Evolutionary conservation across 2,329 filamentous ascomycete species (phyloP).

Genomic region (Hypomyces perniciosus): DNA sequence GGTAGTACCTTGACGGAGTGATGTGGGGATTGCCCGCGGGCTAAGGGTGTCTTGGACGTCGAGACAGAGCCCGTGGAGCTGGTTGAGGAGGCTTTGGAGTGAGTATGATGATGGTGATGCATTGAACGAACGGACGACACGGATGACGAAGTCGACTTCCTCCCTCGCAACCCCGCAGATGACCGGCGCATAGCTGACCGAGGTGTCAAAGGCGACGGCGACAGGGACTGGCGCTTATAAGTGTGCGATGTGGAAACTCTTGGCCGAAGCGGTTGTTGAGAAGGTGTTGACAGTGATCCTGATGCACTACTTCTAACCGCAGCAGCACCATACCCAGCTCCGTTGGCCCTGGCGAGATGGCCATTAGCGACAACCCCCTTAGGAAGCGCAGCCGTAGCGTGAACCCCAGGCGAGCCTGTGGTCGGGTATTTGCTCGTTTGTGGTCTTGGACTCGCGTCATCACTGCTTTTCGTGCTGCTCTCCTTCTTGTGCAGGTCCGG

Average conservation of each 20-base stretch:
- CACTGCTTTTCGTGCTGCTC: constrained; percentile 37
- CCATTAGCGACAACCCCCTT: constrained; percentile 49
- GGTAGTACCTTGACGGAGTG: constrained; percentile 93
- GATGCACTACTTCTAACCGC: constrained; percentile 19
- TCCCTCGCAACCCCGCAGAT: constrained; percentile 75
- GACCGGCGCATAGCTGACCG: constrained; percentile 78
- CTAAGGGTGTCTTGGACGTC: constrained; percentile 60
- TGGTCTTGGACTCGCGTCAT: constrained; percentile 51
- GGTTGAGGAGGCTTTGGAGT: constrained; percentile 91
- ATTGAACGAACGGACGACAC: constrained; percentile 90
- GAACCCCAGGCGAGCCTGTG: constrained; percentile 29
- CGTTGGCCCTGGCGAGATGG: constrained; percentile 29
- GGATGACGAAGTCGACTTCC: constrained; percentile 94
- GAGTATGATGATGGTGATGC: constrained; percentile 76
- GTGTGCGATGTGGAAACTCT: constrained; percentile 29
- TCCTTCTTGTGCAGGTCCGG: constrained; percentile 52
- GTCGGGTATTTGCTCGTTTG: constrained; percentile 54
- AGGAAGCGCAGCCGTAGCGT: constrained; percentile 40
- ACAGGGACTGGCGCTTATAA: constrained; percentile 74
- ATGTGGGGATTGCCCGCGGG: constrained; percentile 68
- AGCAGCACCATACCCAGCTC: constrained; percentile 13
- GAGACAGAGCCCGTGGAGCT: constrained; percentile 74
- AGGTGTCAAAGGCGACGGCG: constrained; percentile 81
- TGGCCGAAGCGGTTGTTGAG: constrained; percentile 23
- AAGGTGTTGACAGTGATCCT: constrained; percentile 22